Percentiles rank a stretch among this genome's conserved stretches.
These are phyloP conservation scores for Suillus subaureus DNA, from an alignment of 768 basidiomycete genomes.

Conservation along the genomic window DNA sequence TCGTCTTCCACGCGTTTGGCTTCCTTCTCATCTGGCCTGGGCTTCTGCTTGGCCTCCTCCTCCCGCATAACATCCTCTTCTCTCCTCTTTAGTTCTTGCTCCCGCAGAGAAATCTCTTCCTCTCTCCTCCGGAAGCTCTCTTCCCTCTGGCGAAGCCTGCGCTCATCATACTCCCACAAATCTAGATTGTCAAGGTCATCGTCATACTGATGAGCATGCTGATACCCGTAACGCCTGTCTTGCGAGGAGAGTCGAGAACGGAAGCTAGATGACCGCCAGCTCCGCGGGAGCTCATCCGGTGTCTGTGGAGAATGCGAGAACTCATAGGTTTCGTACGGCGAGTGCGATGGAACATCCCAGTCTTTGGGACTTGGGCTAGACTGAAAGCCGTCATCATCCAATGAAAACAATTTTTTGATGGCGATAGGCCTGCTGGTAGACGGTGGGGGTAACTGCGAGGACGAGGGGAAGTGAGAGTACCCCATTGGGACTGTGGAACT, in stretches of 20 bases:
- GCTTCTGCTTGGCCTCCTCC: slow-evolving; percentile 10
- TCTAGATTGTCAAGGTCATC: slow-evolving; percentile 30
- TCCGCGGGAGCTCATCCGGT: slow-evolving; percentile 28
- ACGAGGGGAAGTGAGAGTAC: slow-evolving; percentile 23
- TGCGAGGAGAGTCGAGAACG: slow-evolving; percentile 29
- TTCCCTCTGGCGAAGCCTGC: slow-evolving; percentile 34
- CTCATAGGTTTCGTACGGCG: slow-evolving; percentile 29
- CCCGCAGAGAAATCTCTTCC: slow-evolving; percentile 17
- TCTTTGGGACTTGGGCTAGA: slow-evolving; percentile 25
- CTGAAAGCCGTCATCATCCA: slow-evolving; percentile 27
- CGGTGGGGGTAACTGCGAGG: slow-evolving; percentile 21
- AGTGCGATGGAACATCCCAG: slow-evolving; percentile 23
- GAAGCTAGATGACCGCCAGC: slow-evolving; percentile 32
- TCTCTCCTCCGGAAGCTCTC: slow-evolving; percentile 34
- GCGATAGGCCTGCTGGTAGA: slow-evolving; percentile 35
- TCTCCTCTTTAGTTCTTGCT: slow-evolving; percentile 15
- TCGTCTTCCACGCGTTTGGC: slow-evolving; percentile 26
- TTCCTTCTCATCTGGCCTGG: slow-evolving; percentile 18
- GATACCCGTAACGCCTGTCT: slow-evolving; percentile 28
- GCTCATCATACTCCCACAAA: slow-evolving; percentile 33
- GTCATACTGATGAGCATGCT: slow-evolving; percentile 23
- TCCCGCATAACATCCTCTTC: slow-evolving; percentile 11
- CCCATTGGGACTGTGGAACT: slow-evolving; percentile 15
- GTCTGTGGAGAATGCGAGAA: slow-evolving; percentile 30
- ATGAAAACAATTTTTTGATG: slow-evolving; percentile 29